Conservation (phyloP, 257 asterid genomes). For the Scutellaria baicalensis region DNA sequence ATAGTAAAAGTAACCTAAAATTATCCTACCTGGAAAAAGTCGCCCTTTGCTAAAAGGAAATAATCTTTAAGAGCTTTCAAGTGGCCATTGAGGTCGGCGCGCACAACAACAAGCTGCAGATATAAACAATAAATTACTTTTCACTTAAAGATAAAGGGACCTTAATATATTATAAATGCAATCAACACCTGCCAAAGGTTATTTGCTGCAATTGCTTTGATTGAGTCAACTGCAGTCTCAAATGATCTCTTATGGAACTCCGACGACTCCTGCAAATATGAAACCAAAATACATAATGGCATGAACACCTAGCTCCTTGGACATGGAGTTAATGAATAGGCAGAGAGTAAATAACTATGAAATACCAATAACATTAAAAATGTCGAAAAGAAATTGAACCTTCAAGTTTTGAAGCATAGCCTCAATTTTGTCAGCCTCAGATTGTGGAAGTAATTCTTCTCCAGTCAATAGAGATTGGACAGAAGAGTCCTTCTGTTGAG, state of each 20-base stretch:
- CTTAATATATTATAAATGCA: conserved; percentile 17
- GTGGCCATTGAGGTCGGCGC: conserved; percentile 99
- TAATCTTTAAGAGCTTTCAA: conserved; percentile 96
- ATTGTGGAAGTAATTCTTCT: conserved; percentile 84
- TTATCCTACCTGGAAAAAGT: conserved; percentile 83
- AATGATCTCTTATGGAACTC: conserved; percentile 94
- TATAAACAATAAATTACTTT: conserved; percentile 13
- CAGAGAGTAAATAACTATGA: not conserved
- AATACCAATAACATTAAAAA: not conserved
- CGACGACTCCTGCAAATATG: conserved; percentile 64
- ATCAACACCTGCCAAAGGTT: conserved; percentile 94
- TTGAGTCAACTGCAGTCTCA: conserved; percentile 73
- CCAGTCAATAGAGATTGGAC: conserved; percentile 38
- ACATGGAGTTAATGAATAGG: not conserved
- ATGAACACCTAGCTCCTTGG: not conserved
- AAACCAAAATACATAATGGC: conserved; percentile 10
- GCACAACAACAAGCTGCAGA: conserved; percentile 93
- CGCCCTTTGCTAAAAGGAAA: conserved; percentile 96
- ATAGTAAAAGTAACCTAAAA: not conserved
- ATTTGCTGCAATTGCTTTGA: conserved; percentile 90
- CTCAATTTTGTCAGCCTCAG: conserved; percentile 91
- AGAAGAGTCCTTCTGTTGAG: conserved; percentile 44
- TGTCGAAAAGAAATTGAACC: conserved; percentile 33
- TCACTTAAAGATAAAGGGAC: conserved; percentile 6
- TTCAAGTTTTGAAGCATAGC: conserved; percentile 81